Conservation (phyloP, 768 basidiomycete species). For the Mycena rebaudengoi region DNA sequence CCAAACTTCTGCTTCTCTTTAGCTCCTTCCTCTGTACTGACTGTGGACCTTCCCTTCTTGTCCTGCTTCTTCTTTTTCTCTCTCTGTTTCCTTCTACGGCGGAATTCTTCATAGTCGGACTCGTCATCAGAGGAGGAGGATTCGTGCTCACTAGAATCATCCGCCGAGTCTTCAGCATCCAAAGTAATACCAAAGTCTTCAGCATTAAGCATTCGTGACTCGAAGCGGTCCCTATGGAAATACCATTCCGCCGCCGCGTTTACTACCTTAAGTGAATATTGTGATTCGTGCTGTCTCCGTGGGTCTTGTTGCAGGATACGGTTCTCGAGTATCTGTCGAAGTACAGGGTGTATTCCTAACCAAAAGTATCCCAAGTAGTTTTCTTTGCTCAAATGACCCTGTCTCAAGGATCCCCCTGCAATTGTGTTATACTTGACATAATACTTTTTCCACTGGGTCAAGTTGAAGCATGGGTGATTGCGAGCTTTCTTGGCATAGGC, state of each 20-base stretch:
- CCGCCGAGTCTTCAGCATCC: no score
- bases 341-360: neutral
- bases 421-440: neutral
- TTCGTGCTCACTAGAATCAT: no score
- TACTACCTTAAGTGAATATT: no score
- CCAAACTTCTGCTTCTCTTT: neutral
- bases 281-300: no score
- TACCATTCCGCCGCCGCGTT: no score
- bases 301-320: no score
- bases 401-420: neutral
- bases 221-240: no score
- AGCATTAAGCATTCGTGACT: no score
- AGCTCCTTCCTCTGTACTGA: no score
- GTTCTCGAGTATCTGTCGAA: no score
- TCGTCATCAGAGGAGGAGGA: neutral
- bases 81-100: neutral
- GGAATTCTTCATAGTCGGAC: neutral
- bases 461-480: neutral
- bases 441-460: constrained; percentile 6
- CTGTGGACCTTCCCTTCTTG: no score
- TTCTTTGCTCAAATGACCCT: neutral
- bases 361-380: constrained; percentile 1
- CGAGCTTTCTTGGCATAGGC: neutral
- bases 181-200: no score
- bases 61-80: neutral